Conservation (phyloP, 1,284 basidiomycete species). For the Vanrija sp. region DNA sequence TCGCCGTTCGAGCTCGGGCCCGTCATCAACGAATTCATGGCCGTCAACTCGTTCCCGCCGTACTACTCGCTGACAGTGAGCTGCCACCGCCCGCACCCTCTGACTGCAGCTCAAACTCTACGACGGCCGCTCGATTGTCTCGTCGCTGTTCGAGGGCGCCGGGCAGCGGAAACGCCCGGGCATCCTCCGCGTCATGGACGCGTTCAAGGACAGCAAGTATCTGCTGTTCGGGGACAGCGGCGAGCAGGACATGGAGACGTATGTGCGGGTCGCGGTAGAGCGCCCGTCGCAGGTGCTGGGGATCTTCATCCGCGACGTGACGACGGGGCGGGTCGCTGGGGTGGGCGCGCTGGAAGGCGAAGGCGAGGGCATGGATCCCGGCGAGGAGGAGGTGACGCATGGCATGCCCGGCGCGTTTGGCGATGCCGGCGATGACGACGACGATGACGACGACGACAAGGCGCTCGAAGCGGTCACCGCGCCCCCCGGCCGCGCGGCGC, state of each 20-base stretch:
- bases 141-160: slow-evolving; percentile 68
- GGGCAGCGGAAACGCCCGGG: slow-evolving; percentile 68
- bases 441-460: too few relatives aligned
- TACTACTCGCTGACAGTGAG: slow-evolving; percentile 54
- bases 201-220: slow-evolving; percentile 69
- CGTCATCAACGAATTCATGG: slow-evolving; percentile 72
- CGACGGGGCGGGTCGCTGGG: slow-evolving; percentile 26
- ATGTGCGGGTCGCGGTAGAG: slow-evolving; percentile 65
- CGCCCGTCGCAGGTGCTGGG: slow-evolving; percentile 57
- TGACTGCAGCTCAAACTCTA: slow-evolving; percentile 64
- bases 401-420: too few relatives aligned
- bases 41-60: slow-evolving; percentile 54
- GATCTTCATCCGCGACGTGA: slow-evolving; percentile 74
- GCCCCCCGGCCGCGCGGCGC: too few relatives aligned
- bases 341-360: too few relatives aligned
- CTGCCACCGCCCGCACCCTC: too few relatives aligned
- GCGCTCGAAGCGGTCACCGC: too few relatives aligned
- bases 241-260: slow-evolving; percentile 84
- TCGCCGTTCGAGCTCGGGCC: slow-evolving; percentile 81
- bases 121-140: slow-evolving; percentile 72
- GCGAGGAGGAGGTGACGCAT: too few relatives aligned
- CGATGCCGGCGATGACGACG: too few relatives aligned
- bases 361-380: too few relatives aligned
- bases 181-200: slow-evolving; percentile 66
- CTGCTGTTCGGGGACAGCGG: slow-evolving; percentile 81